Percentiles rank a stretch among this genome's conserved stretches.
phyloP scores from a whole-genome alignment of 2,329 filamentous ascomycete genomes.

The Epichloe sibirici region DNA sequence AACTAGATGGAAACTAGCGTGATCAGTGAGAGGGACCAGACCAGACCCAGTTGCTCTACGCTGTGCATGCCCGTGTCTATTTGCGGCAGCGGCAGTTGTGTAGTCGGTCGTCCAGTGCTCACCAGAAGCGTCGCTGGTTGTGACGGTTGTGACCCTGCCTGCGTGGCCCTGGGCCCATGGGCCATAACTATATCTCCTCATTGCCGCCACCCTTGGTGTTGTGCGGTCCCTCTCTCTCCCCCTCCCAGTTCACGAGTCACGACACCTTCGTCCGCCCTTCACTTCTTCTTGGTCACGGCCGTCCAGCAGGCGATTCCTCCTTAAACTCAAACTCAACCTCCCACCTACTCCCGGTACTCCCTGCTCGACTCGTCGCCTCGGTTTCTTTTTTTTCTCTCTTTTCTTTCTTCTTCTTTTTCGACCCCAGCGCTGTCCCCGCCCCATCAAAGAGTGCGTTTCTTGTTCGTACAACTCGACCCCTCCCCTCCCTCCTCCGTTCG shows the following conservation, averaged over 20 bases:
- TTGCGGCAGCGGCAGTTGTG: too few relatives aligned
- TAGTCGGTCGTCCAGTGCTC: too few relatives aligned
- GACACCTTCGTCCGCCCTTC: slow-evolving; percentile 45
- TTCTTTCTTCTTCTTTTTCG: slow-evolving; percentile 26
- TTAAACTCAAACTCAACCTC: neutral
- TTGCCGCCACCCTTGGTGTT: slow-evolving; percentile 28
- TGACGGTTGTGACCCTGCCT: neutral
- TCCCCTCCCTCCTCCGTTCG: neutral
- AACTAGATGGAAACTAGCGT: too few relatives aligned
- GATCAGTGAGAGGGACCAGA: too few relatives aligned
- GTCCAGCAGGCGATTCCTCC: slow-evolving; percentile 41
- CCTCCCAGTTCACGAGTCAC: slow-evolving; percentile 31
- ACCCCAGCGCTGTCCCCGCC: neutral
- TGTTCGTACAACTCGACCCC: slow-evolving; percentile 2
- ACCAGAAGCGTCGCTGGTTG: too few relatives aligned
- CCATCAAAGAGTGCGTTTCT: neutral
- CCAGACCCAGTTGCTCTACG: too few relatives aligned
- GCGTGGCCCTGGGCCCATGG: too few relatives aligned
- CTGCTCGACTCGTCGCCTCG: slow-evolving; percentile 39
- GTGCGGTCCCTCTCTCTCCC: slow-evolving; percentile 28
- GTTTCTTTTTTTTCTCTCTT: slow-evolving; percentile 29
- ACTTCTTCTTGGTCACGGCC: slow-evolving; percentile 45
- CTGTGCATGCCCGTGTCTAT: too few relatives aligned
- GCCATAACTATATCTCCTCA: slow-evolving; percentile 1
- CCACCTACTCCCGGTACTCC: slow-evolving; percentile 16